Base-by-base conservation (phyloP, 2,329 filamentous ascomycete genomes). In the Exophiala bonariae region DNA sequence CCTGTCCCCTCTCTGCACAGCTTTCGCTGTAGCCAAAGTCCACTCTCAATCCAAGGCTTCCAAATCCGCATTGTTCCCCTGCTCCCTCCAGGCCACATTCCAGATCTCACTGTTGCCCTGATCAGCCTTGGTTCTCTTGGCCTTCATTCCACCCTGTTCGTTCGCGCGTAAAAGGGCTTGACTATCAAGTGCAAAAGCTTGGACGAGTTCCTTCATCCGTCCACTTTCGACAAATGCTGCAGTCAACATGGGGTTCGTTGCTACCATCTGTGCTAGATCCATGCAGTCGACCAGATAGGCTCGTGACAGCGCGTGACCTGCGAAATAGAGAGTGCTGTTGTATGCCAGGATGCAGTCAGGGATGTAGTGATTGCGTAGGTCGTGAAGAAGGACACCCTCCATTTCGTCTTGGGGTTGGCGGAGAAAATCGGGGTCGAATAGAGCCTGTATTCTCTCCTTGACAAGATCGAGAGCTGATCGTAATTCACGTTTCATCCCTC, bases 271-370 rank as follows among this genome's bases (percentile, higher is more conserved):
- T 1, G 89, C 85, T 13, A 99, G 74, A 49, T 96, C 88, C 87
- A 99, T 92, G 60, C 85, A 87, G 62, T 92, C 84, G 19, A 93
- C 77, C 14, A 95, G 76, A 56, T 86, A 80, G 49, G 92, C 87
- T 34, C 89, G 83, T 36, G 83, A 85, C 34, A 95, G 73, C 39
- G 81, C 78, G 37, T 82, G 83, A 3, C 89, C 89, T 0, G 87
- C 86, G 61, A 86, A 87, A 64, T 95, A 87, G 40, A 97, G 73
- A 1, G 87, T 84, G 59, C 81, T 85, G 63, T 93, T 82, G 65
- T 93, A 96, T 2, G 87, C 88, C 40, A 99, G 77, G 33, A 96
- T 75, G 14, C 88, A 80, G 64, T 96, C 90, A 2, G 93, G 91
- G 3, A 99, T 76, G 66, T 95, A 97, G 0, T 81, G 80, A 44